Percentiles rank a stretch among this genome's conserved stretches.
Evolutionary conservation across 2,329 filamentous ascomycete genomes (phyloP).

Genomic region (Microdochium nivale): DNA sequence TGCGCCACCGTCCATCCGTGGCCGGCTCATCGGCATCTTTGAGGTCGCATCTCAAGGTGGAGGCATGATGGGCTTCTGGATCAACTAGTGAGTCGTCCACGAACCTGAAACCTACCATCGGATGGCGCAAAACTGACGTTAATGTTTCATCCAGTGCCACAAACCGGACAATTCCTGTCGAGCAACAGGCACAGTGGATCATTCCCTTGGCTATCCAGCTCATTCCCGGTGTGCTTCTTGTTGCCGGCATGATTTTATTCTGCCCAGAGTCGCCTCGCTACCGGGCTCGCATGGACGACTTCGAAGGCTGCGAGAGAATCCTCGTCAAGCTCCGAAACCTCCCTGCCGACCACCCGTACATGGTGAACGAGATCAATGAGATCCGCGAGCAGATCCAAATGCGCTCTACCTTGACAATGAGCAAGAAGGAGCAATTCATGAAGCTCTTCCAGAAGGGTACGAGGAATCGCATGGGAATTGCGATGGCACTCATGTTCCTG

Average conservation of each 20-base stretch:
- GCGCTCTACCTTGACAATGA: constrained; percentile 16
- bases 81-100: constrained; percentile 11
- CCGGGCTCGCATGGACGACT: constrained; percentile 23
- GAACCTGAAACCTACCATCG: neutral
- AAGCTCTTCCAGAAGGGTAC: constrained; percentile 26
- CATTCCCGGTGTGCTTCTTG: constrained; percentile 25
- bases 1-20: constrained; percentile 41
- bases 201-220: constrained; percentile 34
- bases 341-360: constrained; percentile 40
- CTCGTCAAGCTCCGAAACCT: constrained; percentile 37
- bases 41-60: constrained; percentile 42
- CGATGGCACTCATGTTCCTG: constrained; percentile 43
- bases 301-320: constrained; percentile 28
- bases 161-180: constrained; percentile 13
- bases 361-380: constrained; percentile 46
- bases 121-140: neutral
- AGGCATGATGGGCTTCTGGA: constrained; percentile 38
- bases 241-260: constrained; percentile 21
- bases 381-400: constrained; percentile 46
- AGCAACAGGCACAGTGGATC: constrained; percentile 26
- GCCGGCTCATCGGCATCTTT: constrained; percentile 40
- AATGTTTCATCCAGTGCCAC: neutral
- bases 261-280: constrained; percentile 26
- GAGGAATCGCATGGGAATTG: constrained; percentile 39
- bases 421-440: constrained; percentile 17